Evolutionary conservation across 495 filamentous ascomycete species (phyloP).

Genomic region (Pseudevernia furfuracea): DNA sequence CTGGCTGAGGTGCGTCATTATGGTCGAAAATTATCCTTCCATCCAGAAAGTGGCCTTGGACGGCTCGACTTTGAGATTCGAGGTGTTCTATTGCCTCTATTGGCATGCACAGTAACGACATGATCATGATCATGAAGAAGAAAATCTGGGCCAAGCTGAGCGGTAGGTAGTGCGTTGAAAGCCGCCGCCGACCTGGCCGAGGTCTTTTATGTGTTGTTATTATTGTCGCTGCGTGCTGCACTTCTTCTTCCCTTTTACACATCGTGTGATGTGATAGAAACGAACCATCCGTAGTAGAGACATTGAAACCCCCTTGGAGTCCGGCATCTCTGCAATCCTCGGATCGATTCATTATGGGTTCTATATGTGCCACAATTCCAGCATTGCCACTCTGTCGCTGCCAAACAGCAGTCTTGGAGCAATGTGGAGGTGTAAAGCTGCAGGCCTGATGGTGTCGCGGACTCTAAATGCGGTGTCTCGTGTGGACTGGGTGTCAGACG

Average conservation of each 20-base stretch:
- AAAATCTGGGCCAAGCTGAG: neutral
- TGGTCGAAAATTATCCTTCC: conserved; percentile 14
- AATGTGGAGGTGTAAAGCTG: neutral
- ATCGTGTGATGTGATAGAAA: neutral
- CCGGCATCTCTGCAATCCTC: neutral
- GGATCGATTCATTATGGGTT: conserved; percentile 7
- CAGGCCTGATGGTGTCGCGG: neutral
- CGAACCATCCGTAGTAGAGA: neutral
- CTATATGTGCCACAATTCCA: conserved; percentile 5
- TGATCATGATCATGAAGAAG: conserved; percentile 3
- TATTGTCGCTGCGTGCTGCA: conserved; percentile 10
- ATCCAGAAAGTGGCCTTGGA: neutral
- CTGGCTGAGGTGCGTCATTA: neutral
- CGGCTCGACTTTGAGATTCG: neutral
- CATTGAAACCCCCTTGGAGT: neutral
- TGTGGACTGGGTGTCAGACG: neutral
- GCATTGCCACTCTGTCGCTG: conserved; percentile 13
- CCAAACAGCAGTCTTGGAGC: conserved; percentile 8
- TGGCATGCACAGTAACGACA: conserved; percentile 12
- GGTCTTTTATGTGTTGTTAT: neutral
- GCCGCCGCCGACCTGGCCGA: conserved; percentile 15
- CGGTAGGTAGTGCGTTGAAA: conserved; percentile 1
- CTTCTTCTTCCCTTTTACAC: too few species aligned
- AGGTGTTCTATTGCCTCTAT: conserved; percentile 3
- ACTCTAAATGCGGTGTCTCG: neutral